Conservation (phyloP, 495 filamentous ascomycete genomes). For the Evernia prunastri region DNA sequence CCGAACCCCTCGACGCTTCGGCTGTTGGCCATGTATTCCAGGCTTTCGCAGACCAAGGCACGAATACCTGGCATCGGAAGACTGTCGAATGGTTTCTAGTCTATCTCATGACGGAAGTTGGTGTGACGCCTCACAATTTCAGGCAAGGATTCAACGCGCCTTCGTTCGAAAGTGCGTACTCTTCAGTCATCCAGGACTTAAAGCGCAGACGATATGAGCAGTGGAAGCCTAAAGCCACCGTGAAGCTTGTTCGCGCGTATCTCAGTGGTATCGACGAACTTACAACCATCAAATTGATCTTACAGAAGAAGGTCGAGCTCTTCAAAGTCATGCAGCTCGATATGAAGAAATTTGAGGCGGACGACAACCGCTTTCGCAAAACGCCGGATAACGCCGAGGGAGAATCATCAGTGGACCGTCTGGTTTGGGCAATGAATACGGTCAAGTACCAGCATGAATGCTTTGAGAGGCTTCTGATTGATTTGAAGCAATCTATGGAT, state of each 20-base stretch:
- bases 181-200: constrained; percentile 29
- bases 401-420: constrained; percentile 20
- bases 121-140: constrained; percentile 25
- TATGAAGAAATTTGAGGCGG: constrained; percentile 26
- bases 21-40: constrained; percentile 27
- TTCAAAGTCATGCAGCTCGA: constrained; percentile 28
- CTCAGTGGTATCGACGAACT: constrained; percentile 30
- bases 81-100: constrained; percentile 32
- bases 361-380: constrained; percentile 22
- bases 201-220: constrained; percentile 28
- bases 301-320: constrained; percentile 26
- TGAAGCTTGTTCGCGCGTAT: constrained; percentile 29
- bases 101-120: constrained; percentile 30
- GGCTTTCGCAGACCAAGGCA: constrained; percentile 29
- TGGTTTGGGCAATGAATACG: constrained; percentile 23
- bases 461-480: constrained; percentile 26
- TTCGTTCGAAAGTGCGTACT: constrained; percentile 26
- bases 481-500: constrained; percentile 26
- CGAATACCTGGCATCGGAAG: constrained; percentile 28
- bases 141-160: constrained; percentile 31
- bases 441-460: constrained; percentile 22
- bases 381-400: constrained; percentile 22
- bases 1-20: constrained; percentile 27
- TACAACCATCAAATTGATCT: constrained; percentile 23
- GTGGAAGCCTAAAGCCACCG: constrained; percentile 29